These are phyloP conservation scores for Podospora conica DNA, from an alignment of 495 filamentous ascomycete species.

Conservation along the genomic window DNA sequence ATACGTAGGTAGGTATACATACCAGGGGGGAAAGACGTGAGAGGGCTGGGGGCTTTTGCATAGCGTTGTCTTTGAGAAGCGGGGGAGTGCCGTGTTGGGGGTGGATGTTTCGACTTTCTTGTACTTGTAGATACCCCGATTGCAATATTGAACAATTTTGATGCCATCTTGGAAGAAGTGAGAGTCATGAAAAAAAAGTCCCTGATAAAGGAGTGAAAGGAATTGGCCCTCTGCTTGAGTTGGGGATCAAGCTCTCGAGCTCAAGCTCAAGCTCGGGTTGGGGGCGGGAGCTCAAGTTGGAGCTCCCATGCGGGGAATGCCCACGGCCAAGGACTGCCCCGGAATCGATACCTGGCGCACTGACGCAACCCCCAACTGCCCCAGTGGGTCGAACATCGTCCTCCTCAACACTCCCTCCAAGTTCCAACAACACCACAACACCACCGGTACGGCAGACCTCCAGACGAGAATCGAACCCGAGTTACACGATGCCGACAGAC, in stretches of 20 bases:
- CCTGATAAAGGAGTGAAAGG: background rate
- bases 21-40: background rate
- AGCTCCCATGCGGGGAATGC: background rate
- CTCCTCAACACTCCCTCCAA: background rate
- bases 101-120: background rate
- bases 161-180: background rate
- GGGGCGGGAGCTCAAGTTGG: background rate
- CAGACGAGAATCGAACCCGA: background rate
- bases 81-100: too few species aligned
- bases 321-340: background rate
- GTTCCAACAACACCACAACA: background rate
- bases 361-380: background rate
- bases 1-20: background rate
- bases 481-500: slow-evolving; percentile 5
- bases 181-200: background rate
- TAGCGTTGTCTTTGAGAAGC: slow-evolving; percentile 2
- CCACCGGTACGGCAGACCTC: background rate
- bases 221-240: background rate
- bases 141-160: background rate
- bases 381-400: background rate
- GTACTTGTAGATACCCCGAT: slow-evolving; percentile 14
- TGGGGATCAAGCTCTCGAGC: background rate
- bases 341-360: background rate
- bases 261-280: too few species aligned
- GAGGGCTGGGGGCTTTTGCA: background rate